Evolutionary conservation across 1,284 basidiomycete species (phyloP), one percentile per base, ranked within the genome.

Genomic region (Tranzscheliella williamsii): DNA sequence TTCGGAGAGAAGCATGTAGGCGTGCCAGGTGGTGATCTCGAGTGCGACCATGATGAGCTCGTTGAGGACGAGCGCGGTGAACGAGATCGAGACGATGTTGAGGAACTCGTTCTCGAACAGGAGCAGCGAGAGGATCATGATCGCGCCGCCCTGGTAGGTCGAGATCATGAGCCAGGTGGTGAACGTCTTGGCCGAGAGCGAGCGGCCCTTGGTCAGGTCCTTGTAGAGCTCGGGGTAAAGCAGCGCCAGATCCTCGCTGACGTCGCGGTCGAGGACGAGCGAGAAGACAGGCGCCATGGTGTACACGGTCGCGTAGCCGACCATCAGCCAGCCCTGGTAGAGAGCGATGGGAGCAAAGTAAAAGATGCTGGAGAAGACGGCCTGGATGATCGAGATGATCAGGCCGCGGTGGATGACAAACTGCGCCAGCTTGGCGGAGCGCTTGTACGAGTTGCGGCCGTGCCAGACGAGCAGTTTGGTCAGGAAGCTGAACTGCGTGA

Each of bases 221-320:
- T 96, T 96, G 81, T 98, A 99, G 42, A 99, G 79, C 79, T 98
- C 95, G 0, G 95, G 95, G 79, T 98, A 99, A 43, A 96, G 82
- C 61, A 99, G 79, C 0, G 95, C 93, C 42, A 97, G 80, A 78
- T 97, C 92, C 76, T 96, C 93, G 76, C 86, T 96, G 36, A 99
- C 91, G 78, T 99, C 95, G 35, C 87, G 84, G 78, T 99, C 95
- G 41, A 98, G 82, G 1, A 98, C 95, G 38, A 98, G 83, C 35
- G 91, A 96, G 79, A 97, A 97, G 5, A 97, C 94, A 0, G 94
- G 94, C 1, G 92, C 91, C 93, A 97, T 97, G 1, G 95, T 97
- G 77, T 97, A 98, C 11, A 93, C 82, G 0, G 95, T 99, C 8
- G 95, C 93, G 79, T 98, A 99, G 8, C 95, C 95, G 13, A 90